A percentile compares a stretch with the other conserved stretches of the same genome.
These are phyloP conservation scores for Lepidopterella palustris DNA, from an alignment of 495 filamentous ascomycete species.

Conservation along the genomic window DNA sequence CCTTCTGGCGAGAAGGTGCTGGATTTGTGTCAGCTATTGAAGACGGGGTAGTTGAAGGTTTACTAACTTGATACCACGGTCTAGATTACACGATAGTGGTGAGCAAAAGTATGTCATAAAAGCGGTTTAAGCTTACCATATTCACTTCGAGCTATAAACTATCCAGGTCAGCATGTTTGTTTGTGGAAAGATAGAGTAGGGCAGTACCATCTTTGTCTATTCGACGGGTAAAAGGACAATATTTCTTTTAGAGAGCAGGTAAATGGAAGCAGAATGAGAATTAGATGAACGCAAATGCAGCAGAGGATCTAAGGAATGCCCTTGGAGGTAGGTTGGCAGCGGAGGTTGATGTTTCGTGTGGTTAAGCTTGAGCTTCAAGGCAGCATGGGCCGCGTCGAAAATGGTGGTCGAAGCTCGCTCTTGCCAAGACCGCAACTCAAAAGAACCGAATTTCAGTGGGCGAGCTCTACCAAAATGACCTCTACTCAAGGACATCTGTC, in stretches of 20 bases:
- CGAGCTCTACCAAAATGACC: background rate
- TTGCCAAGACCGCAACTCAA: background rate
- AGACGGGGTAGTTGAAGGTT: conserved; percentile 2
- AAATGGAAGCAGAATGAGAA: background rate
- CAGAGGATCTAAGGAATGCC: background rate
- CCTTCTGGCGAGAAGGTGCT: conserved; percentile 99
- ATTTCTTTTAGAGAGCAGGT: background rate
- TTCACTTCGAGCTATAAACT: conserved; percentile 99
- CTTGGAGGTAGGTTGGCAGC: background rate
- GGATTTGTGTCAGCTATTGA: conserved; percentile 25
- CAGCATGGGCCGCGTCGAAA: conserved; percentile 2
- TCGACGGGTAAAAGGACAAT: background rate
- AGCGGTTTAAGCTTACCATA: conserved; percentile 64
- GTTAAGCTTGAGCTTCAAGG: background rate
- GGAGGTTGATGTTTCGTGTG: background rate
- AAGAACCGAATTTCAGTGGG: no score
- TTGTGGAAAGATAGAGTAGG: background rate
- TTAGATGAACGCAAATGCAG: background rate
- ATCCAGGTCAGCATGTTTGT: conserved; percentile 15
- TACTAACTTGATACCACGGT: conserved; percentile 97
- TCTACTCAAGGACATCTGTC: background rate
- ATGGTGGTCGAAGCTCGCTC: background rate
- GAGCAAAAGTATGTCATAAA: conserved; percentile 26
- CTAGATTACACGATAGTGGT: conserved; percentile 41
- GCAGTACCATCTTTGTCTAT: background rate